These are phyloP conservation scores for Tetragonia tetragonoides DNA, from an alignment of 148 eudicot species.

Conservation along the genomic window DNA sequence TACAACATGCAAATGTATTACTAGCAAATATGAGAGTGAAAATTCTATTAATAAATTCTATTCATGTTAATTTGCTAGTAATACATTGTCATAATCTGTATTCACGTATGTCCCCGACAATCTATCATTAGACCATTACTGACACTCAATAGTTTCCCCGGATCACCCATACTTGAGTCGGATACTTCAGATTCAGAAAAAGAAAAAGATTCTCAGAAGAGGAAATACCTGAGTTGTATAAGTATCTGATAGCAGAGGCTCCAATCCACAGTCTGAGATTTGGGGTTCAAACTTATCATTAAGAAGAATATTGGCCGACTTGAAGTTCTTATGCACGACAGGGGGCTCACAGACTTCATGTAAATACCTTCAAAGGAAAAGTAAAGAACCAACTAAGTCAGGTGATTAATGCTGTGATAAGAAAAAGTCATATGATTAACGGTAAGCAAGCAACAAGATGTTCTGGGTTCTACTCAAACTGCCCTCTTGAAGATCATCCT, in stretches of 20 bases:
- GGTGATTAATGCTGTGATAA: not conserved
- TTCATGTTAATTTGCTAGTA: too few species aligned
- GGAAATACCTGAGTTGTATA: slow-evolving; percentile 53
- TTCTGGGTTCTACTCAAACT: not conserved
- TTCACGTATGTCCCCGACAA: too few species aligned
- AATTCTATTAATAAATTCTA: too few species aligned
- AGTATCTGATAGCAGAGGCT: slow-evolving; percentile 46
- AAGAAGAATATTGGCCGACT: slow-evolving; percentile 74
- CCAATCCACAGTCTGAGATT: slow-evolving; percentile 90
- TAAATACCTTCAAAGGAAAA: slow-evolving; percentile 56
- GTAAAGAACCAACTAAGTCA: slow-evolving; percentile 14
- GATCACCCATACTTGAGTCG: not conserved
- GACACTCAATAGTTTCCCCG: too few species aligned
- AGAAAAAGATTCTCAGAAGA: not conserved
- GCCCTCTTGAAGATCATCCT: not conserved
- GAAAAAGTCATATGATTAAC: too few species aligned
- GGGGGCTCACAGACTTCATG: slow-evolving; percentile 81
- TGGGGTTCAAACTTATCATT: slow-evolving; percentile 62
- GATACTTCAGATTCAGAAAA: not conserved
- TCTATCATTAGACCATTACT: too few species aligned
- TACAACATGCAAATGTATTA: too few species aligned
- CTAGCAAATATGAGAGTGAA: too few species aligned
- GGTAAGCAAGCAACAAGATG: not conserved
- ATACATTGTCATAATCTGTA: too few species aligned
- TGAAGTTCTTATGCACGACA: slow-evolving; percentile 79